Evolutionary conservation across 2,329 filamentous ascomycete species (phyloP).

Genomic region (Pseudogymnoascus sp.): DNA sequence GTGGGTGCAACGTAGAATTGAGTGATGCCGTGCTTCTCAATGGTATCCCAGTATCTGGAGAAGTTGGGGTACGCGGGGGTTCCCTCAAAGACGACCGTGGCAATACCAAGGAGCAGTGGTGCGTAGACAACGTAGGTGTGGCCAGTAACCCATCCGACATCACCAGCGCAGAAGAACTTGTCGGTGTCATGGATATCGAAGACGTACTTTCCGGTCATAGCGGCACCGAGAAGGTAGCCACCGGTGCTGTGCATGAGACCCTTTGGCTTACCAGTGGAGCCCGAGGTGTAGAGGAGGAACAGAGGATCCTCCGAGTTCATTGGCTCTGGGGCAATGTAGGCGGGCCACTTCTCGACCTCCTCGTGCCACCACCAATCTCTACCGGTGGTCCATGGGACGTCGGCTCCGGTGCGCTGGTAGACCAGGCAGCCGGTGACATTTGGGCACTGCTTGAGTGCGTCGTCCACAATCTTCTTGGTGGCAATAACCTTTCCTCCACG

Average conservation of each 20-base stretch:
- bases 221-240: conserved; percentile 89
- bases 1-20: conserved; percentile 99
- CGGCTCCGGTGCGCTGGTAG: conserved; percentile 88
- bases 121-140: conserved; percentile 98
- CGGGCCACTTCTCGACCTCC: conserved; percentile 92
- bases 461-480: conserved; percentile 98
- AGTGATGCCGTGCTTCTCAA: conserved; percentile 87
- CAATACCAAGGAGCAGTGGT: conserved; percentile 81
- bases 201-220: conserved; percentile 93
- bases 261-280: conserved; percentile 97
- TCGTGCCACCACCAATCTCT: conserved; percentile 98
- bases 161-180: conserved; percentile 93
- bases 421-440: conserved; percentile 79
- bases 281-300: conserved; percentile 96
- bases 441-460: conserved; percentile 92
- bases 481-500: conserved; percentile 94
- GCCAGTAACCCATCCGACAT: conserved; percentile 98
- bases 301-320: conserved; percentile 93
- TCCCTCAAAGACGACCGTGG: conserved; percentile 95
- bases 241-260: conserved; percentile 96
- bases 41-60: conserved; percentile 97
- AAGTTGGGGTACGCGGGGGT: conserved; percentile 97
- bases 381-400: conserved; percentile 81
- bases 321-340: conserved; percentile 79
- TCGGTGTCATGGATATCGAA: conserved; percentile 96